These are phyloP conservation scores for Musa beccarii DNA, from an alignment of 176 grass and related monocot genomes.

Conservation along the genomic window DNA sequence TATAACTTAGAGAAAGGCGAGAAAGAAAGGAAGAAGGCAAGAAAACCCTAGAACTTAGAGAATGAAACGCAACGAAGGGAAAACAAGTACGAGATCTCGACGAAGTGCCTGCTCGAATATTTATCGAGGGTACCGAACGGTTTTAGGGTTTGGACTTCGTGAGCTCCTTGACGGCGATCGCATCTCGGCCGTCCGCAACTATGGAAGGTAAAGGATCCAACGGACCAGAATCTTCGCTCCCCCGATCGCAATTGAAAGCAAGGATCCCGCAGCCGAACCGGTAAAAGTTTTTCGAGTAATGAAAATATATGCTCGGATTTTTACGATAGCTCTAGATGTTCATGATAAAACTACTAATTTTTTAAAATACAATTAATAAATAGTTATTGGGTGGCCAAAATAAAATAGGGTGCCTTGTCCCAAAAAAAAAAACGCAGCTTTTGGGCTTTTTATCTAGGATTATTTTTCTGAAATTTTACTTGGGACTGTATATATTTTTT, in stretches of 20 bases:
- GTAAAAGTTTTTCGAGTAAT: not conserved
- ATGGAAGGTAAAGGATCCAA: not conserved
- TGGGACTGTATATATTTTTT: too few species aligned
- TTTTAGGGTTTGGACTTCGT: not conserved
- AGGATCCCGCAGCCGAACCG: too few species aligned
- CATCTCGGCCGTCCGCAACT: not conserved
- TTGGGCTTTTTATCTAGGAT: too few species aligned
- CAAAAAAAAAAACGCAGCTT: too few species aligned
- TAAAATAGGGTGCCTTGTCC: too few species aligned
- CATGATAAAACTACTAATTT: too few species aligned
- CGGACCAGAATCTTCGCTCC: not conserved
- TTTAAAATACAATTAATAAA: too few species aligned
- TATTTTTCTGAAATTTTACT: too few species aligned
- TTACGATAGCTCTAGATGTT: too few species aligned
- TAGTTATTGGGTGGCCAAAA: too few species aligned
- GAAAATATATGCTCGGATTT: not conserved
- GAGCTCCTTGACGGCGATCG: not conserved
- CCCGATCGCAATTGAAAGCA: not conserved
- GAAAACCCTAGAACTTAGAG: not conserved
- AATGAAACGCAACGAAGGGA: not conserved
- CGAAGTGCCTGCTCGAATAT: not conserved
- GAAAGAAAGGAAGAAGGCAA: not conserved
- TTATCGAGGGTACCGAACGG: not conserved
- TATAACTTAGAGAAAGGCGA: too few species aligned
- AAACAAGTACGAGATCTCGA: not conserved